Base-by-base conservation (phyloP, 2,329 filamentous ascomycete species). In the Tolypocladium paradoxum region DNA sequence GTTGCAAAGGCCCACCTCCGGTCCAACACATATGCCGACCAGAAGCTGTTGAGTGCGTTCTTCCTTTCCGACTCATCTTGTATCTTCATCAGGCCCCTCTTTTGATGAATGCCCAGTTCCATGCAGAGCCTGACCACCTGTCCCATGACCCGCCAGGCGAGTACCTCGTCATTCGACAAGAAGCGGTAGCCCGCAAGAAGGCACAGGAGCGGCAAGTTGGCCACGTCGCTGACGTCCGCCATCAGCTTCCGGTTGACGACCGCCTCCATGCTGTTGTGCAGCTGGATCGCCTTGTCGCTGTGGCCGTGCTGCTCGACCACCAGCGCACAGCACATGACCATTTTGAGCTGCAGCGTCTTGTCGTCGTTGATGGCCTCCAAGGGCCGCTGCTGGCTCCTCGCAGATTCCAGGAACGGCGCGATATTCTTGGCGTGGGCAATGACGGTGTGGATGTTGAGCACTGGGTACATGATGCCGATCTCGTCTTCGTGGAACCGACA, bases 1-100 rank as follows among this genome's bases (percentile, higher is more conserved):
- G 88, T 91, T n/a, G 86, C 88, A 60, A 96, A 89, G 57, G 87
- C 90, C 90, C 90, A 96, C 50, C 90, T 78, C 38, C 90, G 78
- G 65, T 96, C 91, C 38, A 96, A 74, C 4, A 90, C 84, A 63
- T 93, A 95, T 20, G 90, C 83, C 1, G 86, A 83, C 91, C 89
- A 96, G 67, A 95, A 95, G 16, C 88, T 81, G 49, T 85, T 81
- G 31, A 88, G 76, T 0, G 87, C 83, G 50, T 82, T 77, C 49
- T 77, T 75, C 49, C 88, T 79, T 56, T 90, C 86, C 43, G 82
- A 76, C 46, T 88, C 83, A 57, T 87, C 81, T 8, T 76, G 70
- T 48, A 92, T 88, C 54, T 79, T 81, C 51, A 83, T 73, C 54
- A 95, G 76, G 0, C 85, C 88, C 57, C 89, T 85, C 53, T 82